Conservation (phyloP, 805 yeast species). For the Saccharomycopsis microspora region DNA sequence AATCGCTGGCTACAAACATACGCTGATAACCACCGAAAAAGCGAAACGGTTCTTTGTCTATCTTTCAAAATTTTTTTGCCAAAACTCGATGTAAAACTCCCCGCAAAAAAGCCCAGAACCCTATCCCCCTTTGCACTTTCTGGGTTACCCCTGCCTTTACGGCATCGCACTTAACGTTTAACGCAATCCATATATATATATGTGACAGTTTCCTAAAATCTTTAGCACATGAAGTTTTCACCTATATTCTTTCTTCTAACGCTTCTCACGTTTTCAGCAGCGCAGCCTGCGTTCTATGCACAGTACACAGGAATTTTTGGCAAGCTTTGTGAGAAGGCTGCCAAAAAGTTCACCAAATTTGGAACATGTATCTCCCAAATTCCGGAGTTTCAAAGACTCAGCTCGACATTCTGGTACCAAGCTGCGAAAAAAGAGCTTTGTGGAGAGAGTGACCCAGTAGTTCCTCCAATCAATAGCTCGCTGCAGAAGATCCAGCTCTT, state of each 20-base stretch:
- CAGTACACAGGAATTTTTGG: slow-evolving; percentile 14
- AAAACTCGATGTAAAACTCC: too few species aligned
- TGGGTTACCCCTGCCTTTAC: too few species aligned
- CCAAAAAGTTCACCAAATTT: slow-evolving; percentile 6
- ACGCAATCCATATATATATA: too few species aligned
- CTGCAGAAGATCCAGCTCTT: not conserved
- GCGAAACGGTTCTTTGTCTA: too few species aligned
- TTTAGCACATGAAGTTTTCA: not conserved
- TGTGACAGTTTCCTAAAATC: too few species aligned
- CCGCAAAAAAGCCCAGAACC: too few species aligned
- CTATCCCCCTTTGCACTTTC: too few species aligned
- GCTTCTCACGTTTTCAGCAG: not conserved
- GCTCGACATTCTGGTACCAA: slow-evolving; percentile 10
- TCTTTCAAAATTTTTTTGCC: too few species aligned
- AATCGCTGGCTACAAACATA: too few species aligned
- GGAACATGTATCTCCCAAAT: slow-evolving; percentile 11
- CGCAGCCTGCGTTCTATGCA: not conserved
- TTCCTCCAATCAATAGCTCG: not conserved
- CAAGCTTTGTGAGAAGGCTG: slow-evolving; percentile 6
- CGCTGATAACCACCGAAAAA: too few species aligned
- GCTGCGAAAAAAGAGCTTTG: slow-evolving; percentile 15
- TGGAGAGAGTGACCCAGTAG: slow-evolving; percentile 2
- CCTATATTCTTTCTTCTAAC: not conserved
- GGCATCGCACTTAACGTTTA: too few species aligned
- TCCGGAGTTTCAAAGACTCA: slow-evolving; percentile 9